These are phyloP conservation scores for Aspergillus sojae DNA, from an alignment of 2,329 filamentous ascomycete genomes.

Conservation along the genomic window DNA sequence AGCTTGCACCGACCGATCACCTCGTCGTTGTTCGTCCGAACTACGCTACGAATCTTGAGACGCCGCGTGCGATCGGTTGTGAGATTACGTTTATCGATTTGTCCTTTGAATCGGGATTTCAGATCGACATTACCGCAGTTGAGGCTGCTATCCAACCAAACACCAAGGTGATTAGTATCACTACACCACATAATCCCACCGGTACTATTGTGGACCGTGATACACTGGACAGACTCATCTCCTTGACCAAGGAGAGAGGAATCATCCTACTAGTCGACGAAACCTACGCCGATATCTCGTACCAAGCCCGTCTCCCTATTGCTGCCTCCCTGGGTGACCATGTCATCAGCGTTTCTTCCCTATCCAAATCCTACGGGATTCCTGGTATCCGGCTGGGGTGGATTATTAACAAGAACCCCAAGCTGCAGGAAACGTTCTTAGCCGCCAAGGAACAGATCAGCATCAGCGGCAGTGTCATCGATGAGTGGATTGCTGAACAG, in stretches of 20 bases:
- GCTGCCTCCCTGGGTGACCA: background rate
- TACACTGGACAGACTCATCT: background rate
- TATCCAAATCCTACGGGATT: background rate
- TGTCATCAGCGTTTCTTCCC: background rate
- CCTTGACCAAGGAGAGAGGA: background rate
- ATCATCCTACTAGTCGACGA: background rate
- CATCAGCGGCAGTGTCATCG: background rate
- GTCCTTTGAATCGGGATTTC: background rate
- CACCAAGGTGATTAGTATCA: background rate
- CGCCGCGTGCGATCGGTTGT: background rate
- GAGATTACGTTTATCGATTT: background rate
- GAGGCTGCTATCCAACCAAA: background rate
- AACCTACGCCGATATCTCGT: background rate
- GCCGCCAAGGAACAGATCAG: background rate
- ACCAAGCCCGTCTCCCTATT: background rate
- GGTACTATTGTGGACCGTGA: background rate
- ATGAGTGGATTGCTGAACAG: background rate
- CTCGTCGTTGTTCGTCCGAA: background rate
- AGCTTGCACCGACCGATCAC: background rate
- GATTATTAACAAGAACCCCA: background rate
- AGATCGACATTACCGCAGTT: background rate
- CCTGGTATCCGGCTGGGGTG: background rate
- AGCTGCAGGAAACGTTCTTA: background rate
- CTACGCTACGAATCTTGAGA: background rate
- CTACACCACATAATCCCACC: background rate